Evolutionary conservation across 2,329 filamentous ascomycete species (phyloP), one percentile per base, ranked within the genome.

Genomic region (Ophiostoma montium): DNA sequence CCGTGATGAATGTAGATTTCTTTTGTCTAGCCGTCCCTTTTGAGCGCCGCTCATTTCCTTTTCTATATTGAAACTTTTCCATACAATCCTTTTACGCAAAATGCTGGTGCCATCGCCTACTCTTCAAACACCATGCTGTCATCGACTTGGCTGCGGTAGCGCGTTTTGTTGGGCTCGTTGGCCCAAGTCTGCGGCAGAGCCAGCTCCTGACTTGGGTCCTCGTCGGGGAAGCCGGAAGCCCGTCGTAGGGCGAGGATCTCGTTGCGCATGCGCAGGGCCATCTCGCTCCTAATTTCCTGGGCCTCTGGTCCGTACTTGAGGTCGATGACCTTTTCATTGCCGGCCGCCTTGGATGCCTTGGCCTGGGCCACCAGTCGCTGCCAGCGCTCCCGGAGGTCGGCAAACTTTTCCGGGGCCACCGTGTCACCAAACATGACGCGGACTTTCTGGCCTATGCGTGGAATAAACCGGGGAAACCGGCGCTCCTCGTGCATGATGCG

Each of bases 401-500:
- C 86, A 68, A 95, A 95, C 16, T 68, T 69, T 51, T 92, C 85
- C 1, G 74, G 72, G 59, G 94, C 82, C 1, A 94, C 71, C 15
- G 76, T 76, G 51, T 90, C 80, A 19, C 92, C 92, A 62, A 95
- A 89, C 2, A 80, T 81, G 46, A 95, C 71, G 44, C 71, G 76
- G 46, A 95, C 70, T 7, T 72, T 74, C 56, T 86, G 82, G 47
- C 83, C 80, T 11, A 79, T 66, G 3, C 90, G 76, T 1, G 92
- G 92, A 13, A 94, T 58, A 59, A 86, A 92, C 12, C 86, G 78
- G 1, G 90, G 92, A 58, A 81, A 95, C 2, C 66, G 67, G 42
- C 92, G 76, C 51, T 80, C 74, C 65, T 96, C 90, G 58, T 86
- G 76, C 90, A 96, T 95, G 57, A 95, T 72, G 52, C 83, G 68